Conservation (phyloP, 257 asterid species). For the Echium plantagineum region DNA sequence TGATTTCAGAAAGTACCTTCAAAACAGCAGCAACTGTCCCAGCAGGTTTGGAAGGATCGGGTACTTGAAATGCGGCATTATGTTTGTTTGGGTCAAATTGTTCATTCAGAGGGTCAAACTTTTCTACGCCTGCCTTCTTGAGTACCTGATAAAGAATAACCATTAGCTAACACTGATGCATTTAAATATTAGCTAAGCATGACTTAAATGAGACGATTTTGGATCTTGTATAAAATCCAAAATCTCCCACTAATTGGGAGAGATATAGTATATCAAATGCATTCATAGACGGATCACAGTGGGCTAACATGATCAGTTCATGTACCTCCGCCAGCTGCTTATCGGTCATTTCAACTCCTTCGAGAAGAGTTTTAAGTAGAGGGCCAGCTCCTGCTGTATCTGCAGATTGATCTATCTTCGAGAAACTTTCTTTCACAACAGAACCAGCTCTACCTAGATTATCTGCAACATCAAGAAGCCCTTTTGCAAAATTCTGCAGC, state of each 20-base stretch:
- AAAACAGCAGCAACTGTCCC: slow-evolving; percentile 67
- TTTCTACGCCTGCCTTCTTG: slow-evolving; percentile 67
- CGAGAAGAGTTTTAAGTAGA: slow-evolving; percentile 73
- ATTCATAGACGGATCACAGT: background rate
- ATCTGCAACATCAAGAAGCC: slow-evolving; percentile 72
- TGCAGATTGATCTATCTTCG: slow-evolving; percentile 51
- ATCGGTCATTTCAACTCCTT: slow-evolving; percentile 98
- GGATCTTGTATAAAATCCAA: background rate
- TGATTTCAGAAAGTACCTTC: slow-evolving; percentile 41
- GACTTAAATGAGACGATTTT: background rate
- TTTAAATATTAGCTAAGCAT: no score
- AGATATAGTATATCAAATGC: background rate
- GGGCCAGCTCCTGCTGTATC: slow-evolving; percentile 65
- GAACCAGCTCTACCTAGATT: slow-evolving; percentile 79
- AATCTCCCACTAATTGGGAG: background rate
- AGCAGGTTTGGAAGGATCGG: slow-evolving; percentile 79
- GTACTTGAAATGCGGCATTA: slow-evolving; percentile 85
- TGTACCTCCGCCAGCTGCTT: slow-evolving; percentile 89
- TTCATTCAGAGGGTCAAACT: slow-evolving; percentile 53
- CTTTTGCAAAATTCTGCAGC: slow-evolving; percentile 73
- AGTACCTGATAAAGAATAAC: slow-evolving; percentile 40
- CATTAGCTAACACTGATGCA: background rate
- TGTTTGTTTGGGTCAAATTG: slow-evolving; percentile 94
- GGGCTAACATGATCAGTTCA: background rate
- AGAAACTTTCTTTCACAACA: slow-evolving; percentile 72